Evolutionary conservation across 495 filamentous ascomycete species (phyloP).

Genomic region (Lophium mytilinum): DNA sequence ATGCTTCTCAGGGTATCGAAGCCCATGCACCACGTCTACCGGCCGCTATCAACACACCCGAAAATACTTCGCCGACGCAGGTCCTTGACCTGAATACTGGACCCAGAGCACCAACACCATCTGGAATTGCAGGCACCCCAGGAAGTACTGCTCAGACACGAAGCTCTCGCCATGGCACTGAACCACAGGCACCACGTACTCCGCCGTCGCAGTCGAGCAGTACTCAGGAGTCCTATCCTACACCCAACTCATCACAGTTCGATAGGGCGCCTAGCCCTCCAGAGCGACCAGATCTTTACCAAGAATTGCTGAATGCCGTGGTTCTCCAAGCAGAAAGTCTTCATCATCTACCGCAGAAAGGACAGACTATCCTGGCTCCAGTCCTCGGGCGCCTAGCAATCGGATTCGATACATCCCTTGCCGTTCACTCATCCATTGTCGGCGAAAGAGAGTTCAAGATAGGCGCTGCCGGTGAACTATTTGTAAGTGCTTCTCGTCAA

Average conservation of each 20-base stretch:
- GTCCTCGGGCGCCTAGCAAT: too few relatives aligned
- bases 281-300: neutral
- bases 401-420: neutral
- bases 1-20: too few relatives aligned
- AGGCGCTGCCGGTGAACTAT: slow-evolving; percentile 6
- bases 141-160: neutral
- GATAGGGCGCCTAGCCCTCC: neutral
- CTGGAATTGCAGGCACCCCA: neutral
- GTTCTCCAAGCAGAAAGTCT: neutral
- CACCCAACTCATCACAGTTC: neutral
- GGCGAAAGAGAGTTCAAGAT: slow-evolving; percentile 5
- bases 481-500: too few relatives aligned
- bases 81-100: neutral
- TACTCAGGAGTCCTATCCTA: neutral
- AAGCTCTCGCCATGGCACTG: neutral
- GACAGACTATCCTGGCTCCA: neutral
- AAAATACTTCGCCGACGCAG: neutral
- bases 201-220: neutral
- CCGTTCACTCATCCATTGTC: neutral
- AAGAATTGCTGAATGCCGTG: neutral
- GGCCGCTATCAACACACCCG: neutral
- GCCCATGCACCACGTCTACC: neutral
- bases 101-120: neutral
- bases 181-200: neutral
- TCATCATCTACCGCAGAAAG: neutral